These are phyloP conservation scores for Blechomonas ayalai DNA, from an alignment of 208 protist genomes.

Conservation along the genomic window DNA sequence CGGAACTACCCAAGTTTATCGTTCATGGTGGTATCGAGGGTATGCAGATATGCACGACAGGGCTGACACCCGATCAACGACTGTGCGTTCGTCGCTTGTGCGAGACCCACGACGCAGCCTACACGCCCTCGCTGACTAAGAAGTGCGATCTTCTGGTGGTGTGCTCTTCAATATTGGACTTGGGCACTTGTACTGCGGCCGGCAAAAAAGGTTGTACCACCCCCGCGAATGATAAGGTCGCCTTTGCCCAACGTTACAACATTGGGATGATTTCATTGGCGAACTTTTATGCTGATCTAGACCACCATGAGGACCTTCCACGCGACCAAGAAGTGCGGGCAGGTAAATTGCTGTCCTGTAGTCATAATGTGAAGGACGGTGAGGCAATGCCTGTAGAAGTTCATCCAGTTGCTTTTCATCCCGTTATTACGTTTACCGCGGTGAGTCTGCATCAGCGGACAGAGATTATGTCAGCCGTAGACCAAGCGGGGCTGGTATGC, in stretches of 20 bases:
- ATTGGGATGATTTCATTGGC: slow-evolving; percentile 13
- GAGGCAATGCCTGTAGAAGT: slow-evolving; percentile 39
- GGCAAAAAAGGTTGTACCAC: background rate
- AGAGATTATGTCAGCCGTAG: slow-evolving; percentile 15
- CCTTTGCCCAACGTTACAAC: slow-evolving; percentile 17
- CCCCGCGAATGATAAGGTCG: slow-evolving; percentile 14
- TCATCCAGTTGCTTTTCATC: slow-evolving; percentile 22
- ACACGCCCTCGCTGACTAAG: slow-evolving; percentile 23
- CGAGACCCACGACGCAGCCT: slow-evolving; percentile 13
- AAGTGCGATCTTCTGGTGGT: slow-evolving; percentile 35
- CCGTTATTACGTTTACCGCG: slow-evolving; percentile 43
- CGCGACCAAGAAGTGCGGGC: background rate
- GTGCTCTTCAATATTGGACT: too few relatives aligned
- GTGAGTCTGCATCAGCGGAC: slow-evolving; percentile 20
- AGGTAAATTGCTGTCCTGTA: slow-evolving; percentile 11
- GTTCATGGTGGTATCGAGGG: slow-evolving; percentile 19
- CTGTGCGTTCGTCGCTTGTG: slow-evolving; percentile 18
- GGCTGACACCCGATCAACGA: slow-evolving; percentile 18
- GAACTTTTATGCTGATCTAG: background rate
- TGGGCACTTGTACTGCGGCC: too few relatives aligned
- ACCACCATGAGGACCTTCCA: background rate
- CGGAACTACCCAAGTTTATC: slow-evolving; percentile 17
- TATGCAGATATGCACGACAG: slow-evolving; percentile 39
- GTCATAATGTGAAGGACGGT: slow-evolving; percentile 5
- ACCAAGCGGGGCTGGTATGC: slow-evolving; percentile 14